These are phyloP conservation scores for Chloranthus sessilifolius DNA, from an alignment of 164 flowering plant species.

Conservation along the genomic window DNA sequence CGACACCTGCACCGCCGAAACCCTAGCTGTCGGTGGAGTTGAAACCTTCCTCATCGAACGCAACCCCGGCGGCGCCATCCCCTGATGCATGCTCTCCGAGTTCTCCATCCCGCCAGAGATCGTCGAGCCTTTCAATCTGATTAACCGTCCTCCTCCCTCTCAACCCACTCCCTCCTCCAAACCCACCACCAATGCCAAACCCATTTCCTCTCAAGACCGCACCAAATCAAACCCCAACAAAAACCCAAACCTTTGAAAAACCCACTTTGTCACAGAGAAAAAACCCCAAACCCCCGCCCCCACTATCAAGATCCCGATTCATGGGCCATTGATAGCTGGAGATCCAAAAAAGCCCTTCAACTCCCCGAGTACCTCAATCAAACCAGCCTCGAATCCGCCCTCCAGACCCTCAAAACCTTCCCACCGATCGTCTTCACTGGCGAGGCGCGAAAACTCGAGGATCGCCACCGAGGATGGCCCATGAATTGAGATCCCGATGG, in stretches of 20 bases:
- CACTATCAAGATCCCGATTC: too few species aligned
- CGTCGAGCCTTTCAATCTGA: too few species aligned
- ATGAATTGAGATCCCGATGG: too few species aligned
- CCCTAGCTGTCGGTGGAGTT: slow-evolving; percentile 59
- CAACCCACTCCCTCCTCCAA: too few species aligned
- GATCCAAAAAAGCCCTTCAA: slow-evolving; percentile 68
- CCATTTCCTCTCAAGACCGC: too few species aligned
- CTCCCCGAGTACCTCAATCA: slow-evolving; percentile 72
- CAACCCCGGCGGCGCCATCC: slow-evolving; percentile 50
- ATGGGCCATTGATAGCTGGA: slow-evolving; percentile 81
- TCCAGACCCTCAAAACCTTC: slow-evolving; percentile 57
- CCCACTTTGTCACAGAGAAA: too few species aligned
- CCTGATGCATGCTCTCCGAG: slow-evolving; percentile 90
- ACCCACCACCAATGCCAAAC: too few species aligned
- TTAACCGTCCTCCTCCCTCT: too few species aligned
- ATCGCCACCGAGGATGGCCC: too few species aligned
- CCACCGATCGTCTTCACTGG: slow-evolving; percentile 94
- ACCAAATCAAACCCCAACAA: too few species aligned
- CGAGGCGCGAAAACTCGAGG: slow-evolving; percentile 77
- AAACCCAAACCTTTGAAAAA: too few species aligned
- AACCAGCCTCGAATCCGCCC: slow-evolving; percentile 55
- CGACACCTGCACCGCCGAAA: slow-evolving; percentile 76
- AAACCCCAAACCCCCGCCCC: too few species aligned
- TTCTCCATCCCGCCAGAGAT: slow-evolving; percentile 62
- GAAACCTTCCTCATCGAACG: slow-evolving; percentile 81